Evolutionary conservation across 257 asterid genomes (phyloP), one percentile per base, ranked within the genome.

Genomic region (Solanum phureja): DNA sequence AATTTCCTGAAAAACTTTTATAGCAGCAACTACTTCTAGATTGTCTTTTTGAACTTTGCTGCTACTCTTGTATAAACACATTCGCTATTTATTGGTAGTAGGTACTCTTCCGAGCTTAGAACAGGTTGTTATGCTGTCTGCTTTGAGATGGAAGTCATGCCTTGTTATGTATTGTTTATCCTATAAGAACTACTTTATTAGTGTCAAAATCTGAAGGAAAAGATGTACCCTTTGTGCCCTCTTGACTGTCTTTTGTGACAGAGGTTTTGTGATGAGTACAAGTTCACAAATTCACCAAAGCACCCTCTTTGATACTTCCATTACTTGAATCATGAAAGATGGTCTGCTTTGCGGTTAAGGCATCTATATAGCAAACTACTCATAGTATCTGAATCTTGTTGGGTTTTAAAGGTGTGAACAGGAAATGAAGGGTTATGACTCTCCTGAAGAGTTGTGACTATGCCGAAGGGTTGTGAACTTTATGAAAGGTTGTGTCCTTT

Each of bases 1-100:
- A 88, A 92, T 84, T 97, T 93, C 92, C 93, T 97, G n/a, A 95
- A 92, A 88, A 93, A 87, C 83, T 97, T 97, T 94, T 95, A 93
- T 89, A 94, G 89, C 77, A 85, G 94, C 94, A 97, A 97, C 93
- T 97, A 95, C 91, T 89, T 90, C 90, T 95, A 92, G 92, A 75
- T 58, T 76, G 13, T 83, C 21, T 40, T 83, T 90, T 18, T 62
- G 16, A 84, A 76, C 34, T 38, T 27, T 3, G 8, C 6, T 12
- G 60, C 64, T 21, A 52, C 44, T 9, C 40, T 44, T 85, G 83
- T 49, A 68, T 86, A 42, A 86, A 68, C 6, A 34, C 23, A 68
- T 4, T 18, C 18, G 62, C n/a, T 71, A 42, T 19, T 86, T 58
- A 68, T 79, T 27, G 8, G 64, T 79, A 79, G 31, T 14, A 23